A percentile compares a stretch with the other conserved stretches of the same genome.
phyloP scores from a whole-genome alignment of 1,284 basidiomycete species.

The Leccinum angustisporum region DNA sequence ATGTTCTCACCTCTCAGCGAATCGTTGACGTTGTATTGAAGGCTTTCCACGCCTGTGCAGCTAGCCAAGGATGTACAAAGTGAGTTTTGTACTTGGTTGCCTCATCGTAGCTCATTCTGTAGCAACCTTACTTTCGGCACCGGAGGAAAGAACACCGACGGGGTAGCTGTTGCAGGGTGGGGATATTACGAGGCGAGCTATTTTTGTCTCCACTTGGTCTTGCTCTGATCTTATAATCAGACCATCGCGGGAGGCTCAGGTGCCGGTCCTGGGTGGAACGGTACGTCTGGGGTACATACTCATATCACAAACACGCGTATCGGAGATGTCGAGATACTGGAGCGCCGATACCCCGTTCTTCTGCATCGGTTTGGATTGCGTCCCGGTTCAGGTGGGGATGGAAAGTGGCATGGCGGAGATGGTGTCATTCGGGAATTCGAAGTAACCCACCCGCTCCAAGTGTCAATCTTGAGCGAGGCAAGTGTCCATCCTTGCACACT shows the following conservation, averaged over 20 bases:
- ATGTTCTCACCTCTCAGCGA: slow-evolving; percentile 89
- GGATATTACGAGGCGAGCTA: slow-evolving; percentile 85
- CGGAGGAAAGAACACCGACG: slow-evolving; percentile 83
- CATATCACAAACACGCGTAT: slow-evolving; percentile 96
- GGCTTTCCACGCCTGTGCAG: slow-evolving; percentile 91
- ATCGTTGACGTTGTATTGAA: slow-evolving; percentile 95
- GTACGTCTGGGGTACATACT: slow-evolving; percentile 83
- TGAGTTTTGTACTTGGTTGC: slow-evolving; percentile 35
- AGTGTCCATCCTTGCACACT: slow-evolving; percentile 19
- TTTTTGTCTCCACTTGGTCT: background rate
- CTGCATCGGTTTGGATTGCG: slow-evolving; percentile 83
- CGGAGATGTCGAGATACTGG: slow-evolving; percentile 91
- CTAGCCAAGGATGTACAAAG: slow-evolving; percentile 94
- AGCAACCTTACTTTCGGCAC: slow-evolving; percentile 91
- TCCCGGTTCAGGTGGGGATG: slow-evolving; percentile 74
- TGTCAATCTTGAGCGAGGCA: slow-evolving; percentile 84
- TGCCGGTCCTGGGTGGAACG: slow-evolving; percentile 89
- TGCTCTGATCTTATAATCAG: slow-evolving; percentile 37
- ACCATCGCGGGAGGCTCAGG: slow-evolving; percentile 94
- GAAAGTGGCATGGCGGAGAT: slow-evolving; percentile 82
- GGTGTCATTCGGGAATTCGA: slow-evolving; percentile 89
- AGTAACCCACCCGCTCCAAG: slow-evolving; percentile 83
- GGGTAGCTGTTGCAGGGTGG: slow-evolving; percentile 79
- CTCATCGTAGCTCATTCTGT: slow-evolving; percentile 17
- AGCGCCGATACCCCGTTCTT: slow-evolving; percentile 87